These are phyloP conservation scores for Rhizopogon rudus DNA, from an alignment of 768 basidiomycete species.

Conservation along the genomic window DNA sequence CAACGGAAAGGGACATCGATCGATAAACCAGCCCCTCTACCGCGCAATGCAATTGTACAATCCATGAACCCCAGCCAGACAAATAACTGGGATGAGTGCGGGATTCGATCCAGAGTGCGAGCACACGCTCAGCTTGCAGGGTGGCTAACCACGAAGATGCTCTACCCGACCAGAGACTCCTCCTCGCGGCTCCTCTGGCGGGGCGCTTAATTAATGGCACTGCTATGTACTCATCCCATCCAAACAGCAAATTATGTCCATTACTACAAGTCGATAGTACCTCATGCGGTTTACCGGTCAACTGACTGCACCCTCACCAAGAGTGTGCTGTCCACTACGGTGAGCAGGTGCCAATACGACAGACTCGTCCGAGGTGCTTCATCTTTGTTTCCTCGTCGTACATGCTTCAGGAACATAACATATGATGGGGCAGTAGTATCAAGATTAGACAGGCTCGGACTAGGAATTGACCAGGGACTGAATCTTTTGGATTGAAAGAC, in stretches of 20 bases:
- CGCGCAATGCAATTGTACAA: constrained; percentile 22
- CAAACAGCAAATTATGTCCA: neutral
- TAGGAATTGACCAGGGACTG: no score
- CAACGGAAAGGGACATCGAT: constrained; percentile 13
- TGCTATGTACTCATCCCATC: constrained; percentile 10
- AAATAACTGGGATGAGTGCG: neutral
- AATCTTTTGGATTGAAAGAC: no score
- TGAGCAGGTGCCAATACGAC: neutral
- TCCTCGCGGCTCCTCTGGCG: constrained; percentile 12
- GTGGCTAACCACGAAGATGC: constrained; percentile 9
- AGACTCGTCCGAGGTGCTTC: neutral
- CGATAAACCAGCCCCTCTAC: constrained; percentile 19
- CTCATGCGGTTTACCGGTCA: constrained; percentile 16
- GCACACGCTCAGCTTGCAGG: constrained; percentile 11
- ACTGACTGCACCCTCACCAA: constrained; percentile 16
- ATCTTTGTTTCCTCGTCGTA: constrained; percentile 15
- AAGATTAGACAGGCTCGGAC: no score
- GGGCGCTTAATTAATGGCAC: constrained; percentile 12
- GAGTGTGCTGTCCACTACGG: constrained; percentile 14
- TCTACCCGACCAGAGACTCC: neutral
- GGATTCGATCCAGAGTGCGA: neutral
- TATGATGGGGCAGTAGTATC: constrained; percentile 1
- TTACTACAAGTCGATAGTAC: constrained; percentile 11
- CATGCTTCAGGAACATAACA: neutral
- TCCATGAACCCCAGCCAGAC: constrained; percentile 10